Evolutionary conservation across 2,329 filamentous ascomycete species (phyloP).

Genomic region (Pestalotiopsis sp.): DNA sequence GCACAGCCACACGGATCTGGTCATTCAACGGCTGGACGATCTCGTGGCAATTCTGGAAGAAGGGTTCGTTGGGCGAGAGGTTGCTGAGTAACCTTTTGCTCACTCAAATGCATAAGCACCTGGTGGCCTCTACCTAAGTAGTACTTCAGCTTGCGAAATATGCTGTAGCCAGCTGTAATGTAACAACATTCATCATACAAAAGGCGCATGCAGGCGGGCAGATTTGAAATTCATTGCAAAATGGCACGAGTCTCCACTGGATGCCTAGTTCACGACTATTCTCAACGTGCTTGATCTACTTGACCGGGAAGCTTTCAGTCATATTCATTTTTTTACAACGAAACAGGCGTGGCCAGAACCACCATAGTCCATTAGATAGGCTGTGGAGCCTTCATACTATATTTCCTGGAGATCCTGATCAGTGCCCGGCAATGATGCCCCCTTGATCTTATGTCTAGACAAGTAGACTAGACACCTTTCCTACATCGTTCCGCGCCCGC

Average conservation of each 20-base stretch:
- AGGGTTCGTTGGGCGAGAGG: slow-evolving; percentile 65
- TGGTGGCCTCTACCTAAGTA: not conserved
- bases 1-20: slow-evolving; percentile 78
- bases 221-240: not conserved
- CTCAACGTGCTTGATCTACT: not conserved
- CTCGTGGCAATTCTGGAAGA: slow-evolving; percentile 73
- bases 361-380: not conserved
- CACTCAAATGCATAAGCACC: not conserved
- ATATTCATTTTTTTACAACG: not conserved
- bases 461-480: not conserved
- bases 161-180: too few relatives aligned
- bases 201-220: not conserved
- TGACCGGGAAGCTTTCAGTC: not conserved
- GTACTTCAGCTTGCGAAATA: too few relatives aligned
- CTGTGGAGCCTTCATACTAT: not conserved
- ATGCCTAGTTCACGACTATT: not conserved
- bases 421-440: not conserved
- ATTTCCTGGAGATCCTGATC: not conserved
- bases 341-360: not conserved
- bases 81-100: slow-evolving; percentile 9
- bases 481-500: not conserved
- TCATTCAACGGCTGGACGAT: slow-evolving; percentile 73
- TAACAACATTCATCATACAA: too few relatives aligned
- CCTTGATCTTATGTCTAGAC: not conserved
- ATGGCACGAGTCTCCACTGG: not conserved